Percentiles rank a stretch among this genome's conserved stretches.
These are phyloP conservation scores for Tephrocybe sp. DNA, from an alignment of 768 basidiomycete genomes.

Conservation along the genomic window DNA sequence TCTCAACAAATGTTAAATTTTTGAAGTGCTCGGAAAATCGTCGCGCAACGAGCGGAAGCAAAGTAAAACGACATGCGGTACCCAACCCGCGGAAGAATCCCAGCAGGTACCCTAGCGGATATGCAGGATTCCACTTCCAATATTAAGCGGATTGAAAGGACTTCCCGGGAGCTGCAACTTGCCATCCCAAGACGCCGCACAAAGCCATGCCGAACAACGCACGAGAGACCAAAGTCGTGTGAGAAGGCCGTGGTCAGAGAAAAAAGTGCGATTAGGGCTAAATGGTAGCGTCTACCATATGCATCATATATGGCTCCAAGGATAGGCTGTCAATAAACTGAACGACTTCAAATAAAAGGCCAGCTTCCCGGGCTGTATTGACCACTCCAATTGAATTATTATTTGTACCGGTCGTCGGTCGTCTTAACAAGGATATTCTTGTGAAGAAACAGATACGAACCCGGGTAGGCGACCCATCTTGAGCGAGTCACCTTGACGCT, in stretches of 20 bases:
- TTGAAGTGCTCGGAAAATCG: conserved; percentile 72
- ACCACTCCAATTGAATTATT: background rate
- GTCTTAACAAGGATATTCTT: too few species aligned
- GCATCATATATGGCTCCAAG: conserved; percentile 85
- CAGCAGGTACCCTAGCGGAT: conserved; percentile 81
- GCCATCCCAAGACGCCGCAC: conserved; percentile 91
- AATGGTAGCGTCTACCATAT: conserved; percentile 91
- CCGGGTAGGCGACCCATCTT: too few species aligned
- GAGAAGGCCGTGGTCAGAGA: conserved; percentile 82
- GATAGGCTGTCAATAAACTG: conserved; percentile 40
- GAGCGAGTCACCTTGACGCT: too few species aligned
- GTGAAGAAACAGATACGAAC: too few species aligned
- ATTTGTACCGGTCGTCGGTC: too few species aligned
- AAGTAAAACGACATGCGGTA: conserved; percentile 87
- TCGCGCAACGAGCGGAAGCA: conserved; percentile 71
- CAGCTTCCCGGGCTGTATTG: background rate
- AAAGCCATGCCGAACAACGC: conserved; percentile 84
- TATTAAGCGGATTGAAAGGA: conserved; percentile 78
- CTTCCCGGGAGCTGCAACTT: conserved; percentile 80
- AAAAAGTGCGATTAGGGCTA: conserved; percentile 72
- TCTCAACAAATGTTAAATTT: conserved; percentile 66
- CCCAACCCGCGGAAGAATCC: conserved; percentile 51
- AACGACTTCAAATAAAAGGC: background rate
- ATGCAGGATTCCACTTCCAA: conserved; percentile 87
- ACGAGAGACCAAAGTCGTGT: conserved; percentile 76